Evolutionary conservation across 257 asterid genomes (phyloP).

Genomic region (Pogostemon cablin): DNA sequence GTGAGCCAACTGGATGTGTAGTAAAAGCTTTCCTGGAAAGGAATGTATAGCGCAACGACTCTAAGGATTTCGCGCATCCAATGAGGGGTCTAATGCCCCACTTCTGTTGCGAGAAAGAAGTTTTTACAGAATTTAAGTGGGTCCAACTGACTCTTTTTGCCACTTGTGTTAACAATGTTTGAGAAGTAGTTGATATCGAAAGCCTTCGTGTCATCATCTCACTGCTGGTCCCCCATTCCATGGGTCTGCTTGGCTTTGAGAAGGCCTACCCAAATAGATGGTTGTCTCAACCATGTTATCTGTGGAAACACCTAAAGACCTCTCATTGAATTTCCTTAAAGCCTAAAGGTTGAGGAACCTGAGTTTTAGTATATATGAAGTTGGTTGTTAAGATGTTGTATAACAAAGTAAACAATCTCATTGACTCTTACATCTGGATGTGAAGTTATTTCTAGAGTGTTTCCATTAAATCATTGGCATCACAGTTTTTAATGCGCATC

Average conservation of each 20-base stretch:
- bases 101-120: too few species aligned
- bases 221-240: background rate
- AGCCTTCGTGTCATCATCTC: background rate
- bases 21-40: too few species aligned
- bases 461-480: constrained; percentile 1
- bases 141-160: too few species aligned
- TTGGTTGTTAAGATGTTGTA: constrained; percentile 3
- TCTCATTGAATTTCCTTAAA: constrained; percentile 23
- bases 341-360: constrained; percentile 20
- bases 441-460: constrained; percentile 8
- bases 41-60: too few species aligned
- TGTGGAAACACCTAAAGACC: background rate
- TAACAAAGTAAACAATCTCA: background rate
- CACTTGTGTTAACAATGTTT: too few species aligned
- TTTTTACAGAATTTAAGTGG: too few species aligned
- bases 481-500: constrained; percentile 4
- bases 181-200: background rate
- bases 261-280: constrained; percentile 11
- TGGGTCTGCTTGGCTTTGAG: background rate
- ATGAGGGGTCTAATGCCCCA: too few species aligned
- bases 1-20: too few species aligned
- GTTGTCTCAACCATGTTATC: constrained; percentile 18
- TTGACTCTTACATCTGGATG: constrained; percentile 19
- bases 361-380: constrained; percentile 20
- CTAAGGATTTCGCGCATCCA: too few species aligned